phyloP scores from a whole-genome alignment of 345 rosid genomes.

The Citrus trifoliata region DNA sequence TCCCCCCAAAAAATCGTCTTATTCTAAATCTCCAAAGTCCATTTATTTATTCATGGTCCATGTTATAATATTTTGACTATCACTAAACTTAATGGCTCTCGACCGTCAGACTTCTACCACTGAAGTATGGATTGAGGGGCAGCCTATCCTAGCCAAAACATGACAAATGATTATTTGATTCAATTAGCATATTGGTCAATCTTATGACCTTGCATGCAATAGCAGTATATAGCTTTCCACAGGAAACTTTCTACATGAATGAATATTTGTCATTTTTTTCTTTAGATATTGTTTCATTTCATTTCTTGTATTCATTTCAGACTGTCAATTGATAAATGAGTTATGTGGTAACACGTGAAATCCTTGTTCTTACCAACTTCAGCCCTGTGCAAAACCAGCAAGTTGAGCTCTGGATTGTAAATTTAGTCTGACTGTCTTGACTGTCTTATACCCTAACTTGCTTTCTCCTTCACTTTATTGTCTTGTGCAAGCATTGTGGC shows the following conservation, averaged over 20 bases:
- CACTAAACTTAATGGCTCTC: neutral
- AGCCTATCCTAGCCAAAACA: neutral
- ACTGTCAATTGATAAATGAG: neutral
- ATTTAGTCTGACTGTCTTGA: neutral
- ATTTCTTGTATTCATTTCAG: neutral
- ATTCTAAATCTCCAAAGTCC: too few relatives aligned
- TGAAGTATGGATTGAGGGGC: neutral
- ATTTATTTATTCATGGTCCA: too few relatives aligned
- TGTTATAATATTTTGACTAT: neutral
- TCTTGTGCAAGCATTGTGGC: neutral
- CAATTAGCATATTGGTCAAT: neutral
- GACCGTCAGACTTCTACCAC: neutral
- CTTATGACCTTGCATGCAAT: neutral
- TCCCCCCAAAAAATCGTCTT: too few relatives aligned
- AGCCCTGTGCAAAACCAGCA: neutral
- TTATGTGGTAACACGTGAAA: neutral
- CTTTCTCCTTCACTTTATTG: neutral
- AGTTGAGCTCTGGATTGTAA: neutral
- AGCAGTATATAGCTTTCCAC: neutral
- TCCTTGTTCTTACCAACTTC: neutral
- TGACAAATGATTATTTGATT: neutral
- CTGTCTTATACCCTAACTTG: neutral
- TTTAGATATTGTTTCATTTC: neutral
- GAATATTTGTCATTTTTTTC: neutral
- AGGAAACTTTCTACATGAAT: neutral